phyloP scores from a whole-genome alignment of 768 basidiomycete genomes.

The Xerocomellus intermedius region DNA sequence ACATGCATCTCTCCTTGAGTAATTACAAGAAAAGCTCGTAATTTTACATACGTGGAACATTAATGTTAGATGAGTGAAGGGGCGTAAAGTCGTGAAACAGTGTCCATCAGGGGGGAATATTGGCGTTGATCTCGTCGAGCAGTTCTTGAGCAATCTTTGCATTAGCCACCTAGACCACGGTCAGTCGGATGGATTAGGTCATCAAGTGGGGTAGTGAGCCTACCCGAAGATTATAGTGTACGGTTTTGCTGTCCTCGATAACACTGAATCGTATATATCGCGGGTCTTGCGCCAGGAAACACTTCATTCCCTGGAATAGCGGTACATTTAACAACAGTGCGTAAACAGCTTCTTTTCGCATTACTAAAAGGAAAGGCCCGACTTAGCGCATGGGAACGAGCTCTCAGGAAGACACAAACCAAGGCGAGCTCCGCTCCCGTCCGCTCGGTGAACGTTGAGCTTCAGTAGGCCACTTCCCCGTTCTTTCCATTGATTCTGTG shows the following conservation, averaged over 20 bases:
- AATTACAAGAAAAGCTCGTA: conserved; percentile 28
- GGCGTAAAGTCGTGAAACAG: conserved; percentile 15
- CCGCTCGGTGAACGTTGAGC: conserved; percentile 62
- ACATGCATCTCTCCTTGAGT: conserved; percentile 24
- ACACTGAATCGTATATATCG: conserved; percentile 76
- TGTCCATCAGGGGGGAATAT: conserved; percentile 38
- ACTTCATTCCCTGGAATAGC: conserved; percentile 77
- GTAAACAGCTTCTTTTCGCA: conserved; percentile 84
- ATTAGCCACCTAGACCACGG: conserved; percentile 51
- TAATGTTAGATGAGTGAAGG: conserved; percentile 33
- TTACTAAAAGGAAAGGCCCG: conserved; percentile 45
- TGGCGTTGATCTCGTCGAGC: conserved; percentile 50
- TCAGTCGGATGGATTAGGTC: background rate
- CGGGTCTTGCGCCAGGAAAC: conserved; percentile 69
- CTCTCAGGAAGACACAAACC: conserved; percentile 36
- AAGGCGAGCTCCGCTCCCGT: conserved; percentile 68
- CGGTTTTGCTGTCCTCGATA: conserved; percentile 57
- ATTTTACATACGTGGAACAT: conserved; percentile 34
- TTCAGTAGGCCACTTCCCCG: conserved; percentile 70
- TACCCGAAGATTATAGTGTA: conserved; percentile 77
- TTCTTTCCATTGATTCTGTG: conserved; percentile 71
- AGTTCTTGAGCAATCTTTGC: conserved; percentile 72
- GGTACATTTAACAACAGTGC: conserved; percentile 71
- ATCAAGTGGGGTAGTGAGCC: conserved; percentile 20
- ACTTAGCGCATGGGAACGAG: conserved; percentile 6